A percentile compares a stretch with the other conserved stretches of the same genome.
phyloP scores from a whole-genome alignment of 257 asterid genomes.

The Echites panduratus region DNA sequence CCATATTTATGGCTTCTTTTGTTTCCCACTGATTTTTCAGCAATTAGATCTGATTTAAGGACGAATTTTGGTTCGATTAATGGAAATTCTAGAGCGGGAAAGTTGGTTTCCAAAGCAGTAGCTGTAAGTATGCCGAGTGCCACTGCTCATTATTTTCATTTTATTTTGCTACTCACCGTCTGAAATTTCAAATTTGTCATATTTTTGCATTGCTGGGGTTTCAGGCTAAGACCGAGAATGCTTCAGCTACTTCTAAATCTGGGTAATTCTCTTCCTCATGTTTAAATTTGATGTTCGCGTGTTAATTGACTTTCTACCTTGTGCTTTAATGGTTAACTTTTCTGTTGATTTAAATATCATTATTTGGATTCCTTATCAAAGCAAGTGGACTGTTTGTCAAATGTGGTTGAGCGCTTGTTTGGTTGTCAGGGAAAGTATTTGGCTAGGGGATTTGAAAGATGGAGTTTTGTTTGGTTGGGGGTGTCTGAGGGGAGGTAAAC shows the following conservation, averaged over 20 bases:
- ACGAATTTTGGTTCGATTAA: constrained; percentile 21
- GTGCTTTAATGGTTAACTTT: no score
- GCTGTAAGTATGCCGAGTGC: constrained; percentile 36
- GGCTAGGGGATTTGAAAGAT: no score
- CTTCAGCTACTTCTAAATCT: constrained; percentile 46
- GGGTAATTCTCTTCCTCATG: constrained; percentile 30
- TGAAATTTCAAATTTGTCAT: not conserved
- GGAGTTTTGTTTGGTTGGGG: no score
- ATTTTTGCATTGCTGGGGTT: constrained; percentile 2
- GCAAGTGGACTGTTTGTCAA: not conserved
- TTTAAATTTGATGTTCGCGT: constrained; percentile 9
- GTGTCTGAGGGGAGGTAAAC: no score
- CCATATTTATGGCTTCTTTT: not conserved
- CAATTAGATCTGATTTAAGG: constrained; percentile 44
- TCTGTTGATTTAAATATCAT: not conserved
- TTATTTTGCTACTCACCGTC: not conserved
- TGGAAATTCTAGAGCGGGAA: constrained; percentile 34
- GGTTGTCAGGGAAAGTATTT: no score
- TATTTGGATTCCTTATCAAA: not conserved
- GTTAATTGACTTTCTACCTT: not conserved
- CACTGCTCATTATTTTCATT: not conserved
- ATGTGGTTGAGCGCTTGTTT: not conserved
- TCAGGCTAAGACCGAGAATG: constrained; percentile 46
- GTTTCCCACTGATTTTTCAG: constrained; percentile 19
- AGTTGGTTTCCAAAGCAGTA: constrained; percentile 34